Conservation (phyloP, 352 stramenopile genomes). For the Globisporangium yorkense region DNA sequence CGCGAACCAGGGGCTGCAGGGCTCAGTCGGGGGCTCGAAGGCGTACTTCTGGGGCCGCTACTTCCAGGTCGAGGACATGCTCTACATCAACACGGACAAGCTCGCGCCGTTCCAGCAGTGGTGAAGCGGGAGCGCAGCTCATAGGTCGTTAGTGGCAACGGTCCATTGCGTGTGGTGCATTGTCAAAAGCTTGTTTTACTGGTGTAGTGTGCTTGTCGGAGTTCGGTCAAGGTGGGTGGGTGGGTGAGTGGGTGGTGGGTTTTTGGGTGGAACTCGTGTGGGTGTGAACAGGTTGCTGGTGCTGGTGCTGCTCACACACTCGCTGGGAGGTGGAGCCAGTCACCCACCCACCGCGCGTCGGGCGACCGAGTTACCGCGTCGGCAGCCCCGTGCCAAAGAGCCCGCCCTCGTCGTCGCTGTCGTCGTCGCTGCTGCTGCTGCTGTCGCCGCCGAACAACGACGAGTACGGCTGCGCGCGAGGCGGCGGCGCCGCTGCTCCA, state of each 20-base stretch:
- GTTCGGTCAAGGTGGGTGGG: too few relatives aligned
- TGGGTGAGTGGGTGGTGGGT: too few relatives aligned
- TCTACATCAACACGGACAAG: conserved; percentile 85
- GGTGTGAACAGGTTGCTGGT: too few relatives aligned
- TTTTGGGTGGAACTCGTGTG: too few relatives aligned
- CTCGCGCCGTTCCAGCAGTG: conserved; percentile 76
- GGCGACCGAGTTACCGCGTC: conserved; percentile 35
- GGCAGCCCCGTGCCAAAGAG: conserved; percentile 77
- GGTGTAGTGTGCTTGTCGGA: too few relatives aligned
- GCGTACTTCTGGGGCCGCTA: conserved; percentile 87
- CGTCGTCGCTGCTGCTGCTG: conserved; percentile 52
- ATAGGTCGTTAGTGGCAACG: too few relatives aligned
- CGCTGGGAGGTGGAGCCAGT: not conserved
- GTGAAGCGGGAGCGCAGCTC: conserved; percentile 21
- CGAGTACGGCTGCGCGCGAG: conserved; percentile 27
- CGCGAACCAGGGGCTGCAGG: conserved; percentile 41
- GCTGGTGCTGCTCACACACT: too few relatives aligned
- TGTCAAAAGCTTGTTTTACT: too few relatives aligned
- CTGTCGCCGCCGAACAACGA: conserved; percentile 62
- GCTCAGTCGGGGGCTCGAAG: conserved; percentile 70
- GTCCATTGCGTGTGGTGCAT: too few relatives aligned
- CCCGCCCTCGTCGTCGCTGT: conserved; percentile 73
- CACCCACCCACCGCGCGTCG: too few relatives aligned
- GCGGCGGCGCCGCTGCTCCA: conserved; percentile 8
- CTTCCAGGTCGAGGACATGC: conserved; percentile 75